Evolutionary conservation across 768 basidiomycete genomes (phyloP).

Genomic region (Udeniomyces megalosporus): DNA sequence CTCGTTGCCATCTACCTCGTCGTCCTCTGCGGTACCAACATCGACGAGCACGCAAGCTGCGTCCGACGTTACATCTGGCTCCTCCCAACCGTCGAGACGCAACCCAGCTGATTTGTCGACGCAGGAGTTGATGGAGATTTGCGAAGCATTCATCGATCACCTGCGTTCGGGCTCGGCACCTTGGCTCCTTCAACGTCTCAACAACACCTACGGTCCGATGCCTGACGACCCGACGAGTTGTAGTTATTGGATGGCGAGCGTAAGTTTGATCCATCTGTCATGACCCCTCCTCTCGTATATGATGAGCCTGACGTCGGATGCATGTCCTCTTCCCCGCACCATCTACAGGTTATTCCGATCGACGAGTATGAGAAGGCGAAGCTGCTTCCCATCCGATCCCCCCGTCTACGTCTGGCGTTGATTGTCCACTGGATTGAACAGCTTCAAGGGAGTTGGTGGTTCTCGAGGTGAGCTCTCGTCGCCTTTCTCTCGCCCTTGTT

Average conservation of each 20-base stretch:
- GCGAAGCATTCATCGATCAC: conserved; percentile 46
- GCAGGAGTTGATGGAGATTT: conserved; percentile 43
- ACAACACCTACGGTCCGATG: conserved; percentile 60
- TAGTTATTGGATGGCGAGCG: conserved; percentile 76
- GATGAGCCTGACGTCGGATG: not conserved
- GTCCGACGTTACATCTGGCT: not conserved
- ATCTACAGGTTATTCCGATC: conserved; percentile 54
- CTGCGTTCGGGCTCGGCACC: conserved; percentile 59
- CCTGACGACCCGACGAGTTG: conserved; percentile 56
- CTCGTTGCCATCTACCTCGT: not conserved
- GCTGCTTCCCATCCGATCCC: conserved; percentile 53
- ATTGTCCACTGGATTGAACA: conserved; percentile 92
- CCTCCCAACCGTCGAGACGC: not conserved
- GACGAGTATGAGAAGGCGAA: conserved; percentile 80
- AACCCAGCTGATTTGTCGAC: conserved; percentile 32
- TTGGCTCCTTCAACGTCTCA: conserved; percentile 80
- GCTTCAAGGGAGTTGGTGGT: conserved; percentile 34
- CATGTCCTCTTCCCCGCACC: not conserved
- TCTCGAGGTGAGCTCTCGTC: conserved; percentile 8
- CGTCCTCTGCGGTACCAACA: not conserved
- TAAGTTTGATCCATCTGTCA: conserved; percentile 25
- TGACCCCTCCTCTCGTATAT: not conserved
- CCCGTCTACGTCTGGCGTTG: conserved; percentile 60
- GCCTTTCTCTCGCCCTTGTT: not conserved
- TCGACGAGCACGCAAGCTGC: not conserved